phyloP scores from a whole-genome alignment of 371 early-diverging fungal species.

The Rhizopus arrhizus region DNA sequence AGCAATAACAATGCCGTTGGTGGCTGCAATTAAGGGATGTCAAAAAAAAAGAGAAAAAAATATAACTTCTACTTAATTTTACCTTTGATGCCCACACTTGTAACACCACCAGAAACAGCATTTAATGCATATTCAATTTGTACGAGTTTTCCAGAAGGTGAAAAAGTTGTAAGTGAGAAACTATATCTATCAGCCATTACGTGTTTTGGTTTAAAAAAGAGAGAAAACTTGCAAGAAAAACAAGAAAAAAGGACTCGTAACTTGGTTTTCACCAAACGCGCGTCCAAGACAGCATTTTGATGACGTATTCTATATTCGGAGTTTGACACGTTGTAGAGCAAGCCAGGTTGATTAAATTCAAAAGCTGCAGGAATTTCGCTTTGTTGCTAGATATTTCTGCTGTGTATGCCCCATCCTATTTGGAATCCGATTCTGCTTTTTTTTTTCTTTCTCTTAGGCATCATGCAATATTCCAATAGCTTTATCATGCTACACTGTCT shows the following conservation, averaged over 20 bases:
- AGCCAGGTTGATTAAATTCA: too few species aligned
- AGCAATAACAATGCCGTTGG: conserved; percentile 97
- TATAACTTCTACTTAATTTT: conserved; percentile 7
- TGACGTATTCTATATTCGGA: too few species aligned
- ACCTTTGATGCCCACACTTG: conserved; percentile 98
- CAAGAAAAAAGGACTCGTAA: neutral
- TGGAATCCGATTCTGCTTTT: too few species aligned
- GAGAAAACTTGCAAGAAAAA: neutral
- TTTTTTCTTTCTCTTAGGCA: too few species aligned
- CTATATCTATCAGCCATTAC: conserved; percentile 73
- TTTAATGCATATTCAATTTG: conserved; percentile 99
- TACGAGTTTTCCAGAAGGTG: conserved; percentile 98
- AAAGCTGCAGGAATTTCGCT: too few species aligned
- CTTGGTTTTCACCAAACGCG: neutral
- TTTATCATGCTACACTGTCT: too few species aligned
- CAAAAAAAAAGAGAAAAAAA: neutral
- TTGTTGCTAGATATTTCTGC: too few species aligned
- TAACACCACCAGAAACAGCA: conserved; percentile 94
- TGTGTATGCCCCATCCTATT: too few species aligned
- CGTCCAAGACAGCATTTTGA: too few species aligned
- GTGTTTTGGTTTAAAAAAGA: neutral
- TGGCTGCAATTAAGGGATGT: conserved; percentile 59
- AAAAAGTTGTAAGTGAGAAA: conserved; percentile 99
- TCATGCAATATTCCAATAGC: too few species aligned
- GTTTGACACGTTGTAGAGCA: too few species aligned